Evolutionary conservation across 306 rosid genomes (phyloP).

Genomic region (Trichosanthes cucumerina): DNA sequence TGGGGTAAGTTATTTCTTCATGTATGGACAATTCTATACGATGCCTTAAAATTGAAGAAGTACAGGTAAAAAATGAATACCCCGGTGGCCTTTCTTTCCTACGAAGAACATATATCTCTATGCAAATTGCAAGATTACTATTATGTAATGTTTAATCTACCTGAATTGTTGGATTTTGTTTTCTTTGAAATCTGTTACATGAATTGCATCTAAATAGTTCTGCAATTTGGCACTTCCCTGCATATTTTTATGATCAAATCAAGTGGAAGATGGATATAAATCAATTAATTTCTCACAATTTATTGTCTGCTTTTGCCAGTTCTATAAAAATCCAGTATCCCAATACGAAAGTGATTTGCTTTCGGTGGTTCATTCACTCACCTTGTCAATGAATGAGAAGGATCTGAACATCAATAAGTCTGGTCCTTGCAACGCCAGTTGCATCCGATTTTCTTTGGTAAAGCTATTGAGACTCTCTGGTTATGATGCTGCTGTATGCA

Average conservation of each 20-base stretch:
- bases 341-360: conserved; percentile 59
- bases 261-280: background rate
- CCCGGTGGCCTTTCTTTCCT: background rate
- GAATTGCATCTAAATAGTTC: background rate
- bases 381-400: conserved; percentile 48
- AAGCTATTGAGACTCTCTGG: conserved; percentile 72
- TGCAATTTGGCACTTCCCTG: background rate
- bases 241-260: background rate
- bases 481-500: conserved; percentile 81
- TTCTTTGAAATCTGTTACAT: background rate
- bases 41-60: background rate
- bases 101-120: background rate
- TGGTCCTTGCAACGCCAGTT: conserved; percentile 71
- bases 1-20: background rate
- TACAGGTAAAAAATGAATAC: background rate
- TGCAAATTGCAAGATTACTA: background rate
- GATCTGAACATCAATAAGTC: conserved; percentile 43
- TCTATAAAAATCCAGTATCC: conserved; percentile 46
- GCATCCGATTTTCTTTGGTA: conserved; percentile 71
- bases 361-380: conserved; percentile 60
- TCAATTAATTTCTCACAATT: background rate
- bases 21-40: background rate
- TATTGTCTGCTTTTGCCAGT: conserved; percentile 33
- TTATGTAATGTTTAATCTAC: background rate
- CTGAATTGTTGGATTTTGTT: background rate